Conservation (phyloP, 2,329 filamentous ascomycete genomes). For the Hypoxylon sp. region DNA sequence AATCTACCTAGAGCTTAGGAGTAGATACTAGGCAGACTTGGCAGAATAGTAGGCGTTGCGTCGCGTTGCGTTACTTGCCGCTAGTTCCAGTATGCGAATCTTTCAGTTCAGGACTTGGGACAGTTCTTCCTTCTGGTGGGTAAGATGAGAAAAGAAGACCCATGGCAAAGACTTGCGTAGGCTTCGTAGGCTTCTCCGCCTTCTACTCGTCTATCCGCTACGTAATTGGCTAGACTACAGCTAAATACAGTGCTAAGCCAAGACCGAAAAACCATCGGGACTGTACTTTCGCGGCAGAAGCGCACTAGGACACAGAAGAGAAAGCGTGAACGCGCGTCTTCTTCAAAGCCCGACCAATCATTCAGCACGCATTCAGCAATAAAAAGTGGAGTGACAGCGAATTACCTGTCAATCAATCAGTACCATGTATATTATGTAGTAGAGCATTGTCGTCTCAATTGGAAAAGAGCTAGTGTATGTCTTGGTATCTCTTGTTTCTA, state of each 20-base stretch:
- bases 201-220: conserved; percentile 11
- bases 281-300: conserved; percentile 39
- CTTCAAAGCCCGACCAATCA: conserved; percentile 42
- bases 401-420: conserved; percentile 28
- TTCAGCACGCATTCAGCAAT: conserved; percentile 30
- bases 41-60: not conserved
- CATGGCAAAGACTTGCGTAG: conserved; percentile 33
- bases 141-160: conserved; percentile 11
- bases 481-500: conserved; percentile 6
- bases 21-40: not conserved
- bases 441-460: conserved; percentile 3
- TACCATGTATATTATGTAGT: too few species aligned
- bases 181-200: conserved; percentile 43
- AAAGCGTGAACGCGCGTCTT: conserved; percentile 49
- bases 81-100: too few species aligned
- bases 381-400: conserved; percentile 35
- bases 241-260: conserved; percentile 31
- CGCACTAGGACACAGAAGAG: conserved; percentile 37
- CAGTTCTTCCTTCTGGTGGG: conserved; percentile 20
- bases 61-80: not conserved
- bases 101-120: too few species aligned
- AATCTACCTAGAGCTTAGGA: too few species aligned
- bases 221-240: conserved; percentile 24
- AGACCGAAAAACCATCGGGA: conserved; percentile 23
- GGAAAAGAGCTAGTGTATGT: not conserved